Conservation (phyloP, 2,329 filamentous ascomycete genomes). For the Exophiala alcalophila region DNA sequence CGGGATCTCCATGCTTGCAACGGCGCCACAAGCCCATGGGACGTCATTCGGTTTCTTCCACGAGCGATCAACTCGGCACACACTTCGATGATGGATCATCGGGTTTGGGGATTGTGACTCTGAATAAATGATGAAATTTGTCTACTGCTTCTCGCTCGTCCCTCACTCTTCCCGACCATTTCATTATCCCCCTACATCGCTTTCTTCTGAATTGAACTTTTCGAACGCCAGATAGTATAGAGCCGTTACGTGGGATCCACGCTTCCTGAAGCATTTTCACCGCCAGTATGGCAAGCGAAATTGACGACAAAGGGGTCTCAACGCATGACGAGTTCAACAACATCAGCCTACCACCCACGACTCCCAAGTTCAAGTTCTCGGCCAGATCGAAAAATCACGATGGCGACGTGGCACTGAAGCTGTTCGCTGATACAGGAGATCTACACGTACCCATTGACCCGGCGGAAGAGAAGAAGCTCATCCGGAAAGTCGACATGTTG, state of each 20-base stretch:
- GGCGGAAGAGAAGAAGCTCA: slow-evolving; percentile 46
- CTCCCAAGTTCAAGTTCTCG: slow-evolving; percentile 26
- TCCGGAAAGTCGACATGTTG: slow-evolving; percentile 58
- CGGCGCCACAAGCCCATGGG: slow-evolving; percentile 8
- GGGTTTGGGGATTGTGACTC: too few relatives aligned
- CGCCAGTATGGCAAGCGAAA: slow-evolving; percentile 11
- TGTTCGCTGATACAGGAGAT: slow-evolving; percentile 50
- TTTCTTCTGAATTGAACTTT: too few relatives aligned
- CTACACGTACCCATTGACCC: slow-evolving; percentile 47
- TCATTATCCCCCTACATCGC: too few relatives aligned
- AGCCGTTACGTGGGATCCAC: too few relatives aligned
- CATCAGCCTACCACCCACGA: slow-evolving; percentile 13
- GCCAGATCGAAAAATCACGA: slow-evolving; percentile 32
- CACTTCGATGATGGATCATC: too few relatives aligned
- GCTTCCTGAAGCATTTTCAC: too few relatives aligned
- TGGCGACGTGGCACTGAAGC: slow-evolving; percentile 51
- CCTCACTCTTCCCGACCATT: too few relatives aligned
- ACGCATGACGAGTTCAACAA: slow-evolving; percentile 22
- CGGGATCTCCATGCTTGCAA: slow-evolving; percentile 7
- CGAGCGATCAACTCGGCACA: too few relatives aligned
- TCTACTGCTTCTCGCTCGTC: too few relatives aligned
- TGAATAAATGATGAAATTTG: too few relatives aligned
- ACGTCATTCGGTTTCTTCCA: slow-evolving; percentile 12
- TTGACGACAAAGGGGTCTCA: slow-evolving; percentile 19
- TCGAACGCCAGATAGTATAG: too few relatives aligned